These are phyloP conservation scores for Aureobasidium melanogenum DNA, from an alignment of 2,329 filamentous ascomycete species.

Conservation along the genomic window DNA sequence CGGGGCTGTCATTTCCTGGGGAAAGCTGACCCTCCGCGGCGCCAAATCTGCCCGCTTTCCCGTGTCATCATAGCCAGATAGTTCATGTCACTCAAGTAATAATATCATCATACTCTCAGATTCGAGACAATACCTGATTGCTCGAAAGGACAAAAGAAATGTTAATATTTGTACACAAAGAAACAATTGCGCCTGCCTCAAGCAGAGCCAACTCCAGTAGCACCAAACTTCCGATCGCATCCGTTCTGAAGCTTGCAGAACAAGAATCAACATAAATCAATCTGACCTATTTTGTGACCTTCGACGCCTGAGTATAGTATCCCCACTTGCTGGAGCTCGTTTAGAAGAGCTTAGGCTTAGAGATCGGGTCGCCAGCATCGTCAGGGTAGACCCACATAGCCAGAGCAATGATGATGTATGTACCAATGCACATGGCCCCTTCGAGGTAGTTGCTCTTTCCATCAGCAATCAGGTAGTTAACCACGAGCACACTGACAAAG, in stretches of 20 bases:
- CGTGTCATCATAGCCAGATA: neutral
- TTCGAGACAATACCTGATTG: neutral
- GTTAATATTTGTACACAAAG: neutral
- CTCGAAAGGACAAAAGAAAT: neutral
- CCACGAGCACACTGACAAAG: conserved; percentile 75
- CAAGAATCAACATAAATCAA: neutral
- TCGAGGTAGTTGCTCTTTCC: conserved; percentile 82
- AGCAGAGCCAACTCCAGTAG: neutral
- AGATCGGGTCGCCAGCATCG: conserved; percentile 27
- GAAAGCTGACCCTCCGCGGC: conserved; percentile 4
- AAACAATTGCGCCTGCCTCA: neutral
- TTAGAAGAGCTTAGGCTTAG: conserved; percentile 6
- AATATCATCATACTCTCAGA: no score
- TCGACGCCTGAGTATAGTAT: no score
- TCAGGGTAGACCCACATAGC: conserved; percentile 55
- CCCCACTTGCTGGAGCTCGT: neutral
- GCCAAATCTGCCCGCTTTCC: neutral
- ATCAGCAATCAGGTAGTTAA: conserved; percentile 80
- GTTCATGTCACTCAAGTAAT: neutral
- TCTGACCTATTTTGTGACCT: neutral
- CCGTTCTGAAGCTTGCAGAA: neutral
- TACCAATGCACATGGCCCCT: conserved; percentile 53
- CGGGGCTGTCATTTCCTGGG: neutral
- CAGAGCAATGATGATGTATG: conserved; percentile 51
- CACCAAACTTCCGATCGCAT: neutral